Evolutionary conservation across 73 alveolate species (phyloP).

Genomic region (Symbiodinium natans): DNA sequence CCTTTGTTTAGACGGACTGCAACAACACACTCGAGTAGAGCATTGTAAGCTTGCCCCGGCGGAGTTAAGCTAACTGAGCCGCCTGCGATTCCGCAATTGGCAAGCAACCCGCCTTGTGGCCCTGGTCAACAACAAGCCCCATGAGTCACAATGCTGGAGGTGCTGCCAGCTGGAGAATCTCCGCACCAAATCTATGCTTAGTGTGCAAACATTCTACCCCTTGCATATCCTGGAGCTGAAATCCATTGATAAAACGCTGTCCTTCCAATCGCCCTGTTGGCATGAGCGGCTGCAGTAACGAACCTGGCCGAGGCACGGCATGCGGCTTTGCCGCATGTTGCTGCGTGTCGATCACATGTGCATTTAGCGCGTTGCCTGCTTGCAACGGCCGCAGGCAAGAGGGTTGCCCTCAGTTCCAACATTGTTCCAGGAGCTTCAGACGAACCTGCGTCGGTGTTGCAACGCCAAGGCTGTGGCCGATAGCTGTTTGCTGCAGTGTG

Average conservation of each 20-base stretch:
- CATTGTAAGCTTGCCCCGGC: too few species aligned
- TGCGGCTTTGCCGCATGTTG: background rate
- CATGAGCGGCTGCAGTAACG: slow-evolving; percentile 90
- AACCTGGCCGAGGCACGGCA: slow-evolving; percentile 12
- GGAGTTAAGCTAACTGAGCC: too few species aligned
- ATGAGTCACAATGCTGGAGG: background rate
- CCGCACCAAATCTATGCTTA: too few species aligned
- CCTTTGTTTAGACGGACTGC: too few species aligned
- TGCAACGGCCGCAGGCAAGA: slow-evolving; percentile 83
- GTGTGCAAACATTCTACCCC: too few species aligned
- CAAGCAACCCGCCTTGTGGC: background rate
- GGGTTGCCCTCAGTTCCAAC: background rate
- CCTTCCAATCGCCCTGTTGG: slow-evolving; percentile 79
- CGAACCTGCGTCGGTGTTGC: background rate
- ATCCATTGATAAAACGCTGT: too few species aligned
- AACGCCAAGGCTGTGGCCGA: background rate
- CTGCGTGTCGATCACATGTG: background rate
- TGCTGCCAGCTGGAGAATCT: background rate
- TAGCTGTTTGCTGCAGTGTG: slow-evolving; percentile 12
- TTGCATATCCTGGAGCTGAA: too few species aligned
- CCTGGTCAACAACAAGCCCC: background rate
- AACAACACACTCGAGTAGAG: too few species aligned
- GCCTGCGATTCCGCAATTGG: background rate
- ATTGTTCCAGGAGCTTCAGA: background rate
- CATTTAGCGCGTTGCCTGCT: slow-evolving; percentile 13